Evolutionary conservation across 2,329 filamentous ascomycete species (phyloP).

Genomic region (Sporothrix brunneoviolacea): DNA sequence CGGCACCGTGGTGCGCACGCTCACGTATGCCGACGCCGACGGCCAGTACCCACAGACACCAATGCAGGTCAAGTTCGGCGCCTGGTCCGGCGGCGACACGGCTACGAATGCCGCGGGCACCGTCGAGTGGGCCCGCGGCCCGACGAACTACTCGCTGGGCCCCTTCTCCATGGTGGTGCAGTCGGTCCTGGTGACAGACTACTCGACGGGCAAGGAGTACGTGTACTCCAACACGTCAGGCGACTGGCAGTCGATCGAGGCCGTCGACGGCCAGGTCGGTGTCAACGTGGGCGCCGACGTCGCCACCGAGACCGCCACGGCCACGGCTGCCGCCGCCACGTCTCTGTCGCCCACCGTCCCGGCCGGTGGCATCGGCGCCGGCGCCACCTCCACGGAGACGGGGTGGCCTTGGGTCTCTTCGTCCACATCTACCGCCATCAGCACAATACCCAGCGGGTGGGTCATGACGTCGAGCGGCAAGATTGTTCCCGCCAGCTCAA

Average conservation of each 20-base stretch:
- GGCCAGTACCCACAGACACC: constrained; percentile 89
- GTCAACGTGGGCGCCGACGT: constrained; percentile 54
- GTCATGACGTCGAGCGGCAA: constrained; percentile 72
- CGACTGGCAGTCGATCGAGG: constrained; percentile 72
- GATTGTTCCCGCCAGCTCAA: constrained; percentile 65
- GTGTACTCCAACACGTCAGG: constrained; percentile 72
- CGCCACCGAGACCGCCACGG: constrained; percentile 41
- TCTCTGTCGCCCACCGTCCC: constrained; percentile 60
- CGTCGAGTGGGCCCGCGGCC: constrained; percentile 81
- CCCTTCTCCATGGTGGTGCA: constrained; percentile 84
- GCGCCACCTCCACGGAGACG: constrained; percentile 48
- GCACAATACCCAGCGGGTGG: constrained; percentile 69
- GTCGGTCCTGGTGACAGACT: constrained; percentile 73
- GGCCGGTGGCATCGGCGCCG: constrained; percentile 58
- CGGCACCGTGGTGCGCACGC: constrained; percentile 67
- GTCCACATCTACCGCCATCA: constrained; percentile 44
- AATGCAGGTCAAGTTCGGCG: constrained; percentile 87
- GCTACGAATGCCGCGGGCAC: constrained; percentile 71
- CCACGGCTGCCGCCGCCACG: constrained; percentile 57
- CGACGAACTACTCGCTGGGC: constrained; percentile 73
- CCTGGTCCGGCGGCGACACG: constrained; percentile 82
- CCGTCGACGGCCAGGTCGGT: constrained; percentile 72
- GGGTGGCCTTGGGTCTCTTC: constrained; percentile 63
- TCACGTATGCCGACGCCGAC: constrained; percentile 59
- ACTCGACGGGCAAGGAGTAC: constrained; percentile 86